A percentile compares a stretch with the other conserved stretches of the same genome.
Evolutionary conservation across 108 stramenopile genomes (phyloP).

Genomic region (Cyclostephanos tholiformis): DNA sequence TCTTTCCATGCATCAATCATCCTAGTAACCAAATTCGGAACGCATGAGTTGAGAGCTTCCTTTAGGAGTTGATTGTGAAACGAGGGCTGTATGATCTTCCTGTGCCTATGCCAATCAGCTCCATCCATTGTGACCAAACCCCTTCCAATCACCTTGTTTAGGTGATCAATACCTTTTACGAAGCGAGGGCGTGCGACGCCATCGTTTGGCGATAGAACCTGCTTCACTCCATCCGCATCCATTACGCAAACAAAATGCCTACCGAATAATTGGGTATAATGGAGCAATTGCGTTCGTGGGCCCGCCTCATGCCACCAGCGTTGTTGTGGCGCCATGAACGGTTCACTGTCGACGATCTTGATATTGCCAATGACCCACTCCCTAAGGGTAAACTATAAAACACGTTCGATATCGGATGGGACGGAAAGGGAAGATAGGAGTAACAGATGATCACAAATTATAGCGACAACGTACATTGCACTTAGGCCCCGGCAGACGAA

Average conservation of each 20-base stretch:
- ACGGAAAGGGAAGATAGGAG: neutral
- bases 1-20: constrained; percentile 56
- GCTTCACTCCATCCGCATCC: constrained; percentile 49
- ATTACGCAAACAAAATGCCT: constrained; percentile 39
- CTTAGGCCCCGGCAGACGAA: constrained; percentile 15
- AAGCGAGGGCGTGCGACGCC: constrained; percentile 36
- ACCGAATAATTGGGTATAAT: constrained; percentile 51
- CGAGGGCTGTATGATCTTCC: constrained; percentile 67
- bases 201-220: constrained; percentile 48
- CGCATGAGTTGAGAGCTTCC: constrained; percentile 41
- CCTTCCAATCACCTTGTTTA: constrained; percentile 42
- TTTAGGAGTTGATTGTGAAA: constrained; percentile 48
- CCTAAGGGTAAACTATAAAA: neutral
- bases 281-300: constrained; percentile 47
- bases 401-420: neutral
- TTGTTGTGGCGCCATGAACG: constrained; percentile 57
- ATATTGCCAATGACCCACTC: constrained; percentile 46
- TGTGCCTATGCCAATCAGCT: constrained; percentile 59
- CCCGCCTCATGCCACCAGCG: constrained; percentile 65
- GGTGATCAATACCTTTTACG: constrained; percentile 33
- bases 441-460: neutral
- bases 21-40: constrained; percentile 31
- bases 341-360: constrained; percentile 26
- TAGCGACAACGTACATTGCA: neutral
- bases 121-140: constrained; percentile 68